Conservation (phyloP, 768 basidiomycete genomes). For the Lyophyllum shimeji region DNA sequence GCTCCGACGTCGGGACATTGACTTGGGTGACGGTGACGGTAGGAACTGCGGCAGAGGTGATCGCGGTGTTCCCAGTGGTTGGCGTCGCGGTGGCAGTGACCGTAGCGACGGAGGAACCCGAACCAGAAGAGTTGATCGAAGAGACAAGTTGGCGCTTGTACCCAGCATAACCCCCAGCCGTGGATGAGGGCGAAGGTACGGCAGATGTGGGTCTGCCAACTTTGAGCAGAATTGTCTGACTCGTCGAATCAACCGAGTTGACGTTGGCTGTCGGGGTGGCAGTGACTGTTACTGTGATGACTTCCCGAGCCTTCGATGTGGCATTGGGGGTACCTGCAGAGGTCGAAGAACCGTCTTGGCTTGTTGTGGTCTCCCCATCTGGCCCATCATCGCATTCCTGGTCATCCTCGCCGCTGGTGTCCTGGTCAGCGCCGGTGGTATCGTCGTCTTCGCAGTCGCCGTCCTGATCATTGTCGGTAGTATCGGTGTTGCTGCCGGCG, state of each 20-base stretch:
- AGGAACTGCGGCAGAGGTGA: slow-evolving; percentile 8
- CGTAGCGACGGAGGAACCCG: slow-evolving; percentile 5
- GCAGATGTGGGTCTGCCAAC: not conserved
- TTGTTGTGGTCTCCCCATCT: slow-evolving; percentile 1
- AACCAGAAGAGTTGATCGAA: slow-evolving; percentile 3
- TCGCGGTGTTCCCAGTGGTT: slow-evolving; percentile 6
- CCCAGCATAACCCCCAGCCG: slow-evolving; percentile 9
- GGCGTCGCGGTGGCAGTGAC: slow-evolving; percentile 9
- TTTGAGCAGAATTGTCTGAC: not conserved
- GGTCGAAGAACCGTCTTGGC: not conserved
- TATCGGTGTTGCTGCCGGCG: slow-evolving; percentile 8
- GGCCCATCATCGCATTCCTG: slow-evolving; percentile 2
- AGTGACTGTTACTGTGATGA: slow-evolving; percentile 5
- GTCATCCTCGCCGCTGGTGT: slow-evolving; percentile 8
- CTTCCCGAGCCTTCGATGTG: not conserved
- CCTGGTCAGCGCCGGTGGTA: too few species aligned
- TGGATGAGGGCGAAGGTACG: slow-evolving; percentile 3
- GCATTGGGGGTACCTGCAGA: not conserved
- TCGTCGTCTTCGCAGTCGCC: slow-evolving; percentile 8
- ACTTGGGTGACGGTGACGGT: slow-evolving; percentile 8
- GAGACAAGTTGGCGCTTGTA: slow-evolving; percentile 18
- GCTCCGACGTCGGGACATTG: slow-evolving; percentile 5
- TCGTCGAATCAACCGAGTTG: slow-evolving; percentile 1
- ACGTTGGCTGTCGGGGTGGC: slow-evolving; percentile 13
- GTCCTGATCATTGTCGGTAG: slow-evolving; percentile 11